phyloP scores from a whole-genome alignment of 257 asterid species.

The Solanum chmielewskii region DNA sequence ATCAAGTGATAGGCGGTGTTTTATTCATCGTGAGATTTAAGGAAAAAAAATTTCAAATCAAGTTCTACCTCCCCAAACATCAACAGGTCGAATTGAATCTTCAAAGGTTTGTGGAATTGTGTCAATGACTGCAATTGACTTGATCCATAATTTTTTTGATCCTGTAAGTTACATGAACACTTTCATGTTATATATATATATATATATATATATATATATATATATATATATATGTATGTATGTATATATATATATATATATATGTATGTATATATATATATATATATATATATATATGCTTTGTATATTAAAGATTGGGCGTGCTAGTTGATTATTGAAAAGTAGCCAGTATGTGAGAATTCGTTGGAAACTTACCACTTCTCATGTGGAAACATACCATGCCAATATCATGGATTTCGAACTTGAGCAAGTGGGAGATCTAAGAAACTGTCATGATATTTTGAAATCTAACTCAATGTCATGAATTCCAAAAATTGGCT shows the following conservation, averaged over 20 bases:
- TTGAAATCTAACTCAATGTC: background rate
- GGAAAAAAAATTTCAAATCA: conserved; percentile 36
- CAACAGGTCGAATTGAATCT: conserved; percentile 50
- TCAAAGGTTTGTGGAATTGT: conserved; percentile 54
- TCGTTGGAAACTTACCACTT: background rate
- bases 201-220: no score
- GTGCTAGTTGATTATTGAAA: background rate
- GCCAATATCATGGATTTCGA: background rate
- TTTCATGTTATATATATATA: background rate
- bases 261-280: no score
- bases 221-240: no score
- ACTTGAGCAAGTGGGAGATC: background rate
- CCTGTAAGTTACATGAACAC: conserved; percentile 14
- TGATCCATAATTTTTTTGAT: conserved; percentile 10
- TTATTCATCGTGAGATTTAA: conserved; percentile 34
- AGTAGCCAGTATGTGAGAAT: background rate
- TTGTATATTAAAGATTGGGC: background rate
- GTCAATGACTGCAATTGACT: conserved; percentile 19
- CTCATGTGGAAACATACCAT: background rate
- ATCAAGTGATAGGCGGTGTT: conserved; percentile 23
- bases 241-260: no score
- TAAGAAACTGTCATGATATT: background rate
- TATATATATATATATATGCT: background rate
- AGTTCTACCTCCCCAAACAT: conserved; percentile 12
- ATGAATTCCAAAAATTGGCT: background rate